phyloP scores from a whole-genome alignment of 345 rosid genomes.

The Turritis glabra region DNA sequence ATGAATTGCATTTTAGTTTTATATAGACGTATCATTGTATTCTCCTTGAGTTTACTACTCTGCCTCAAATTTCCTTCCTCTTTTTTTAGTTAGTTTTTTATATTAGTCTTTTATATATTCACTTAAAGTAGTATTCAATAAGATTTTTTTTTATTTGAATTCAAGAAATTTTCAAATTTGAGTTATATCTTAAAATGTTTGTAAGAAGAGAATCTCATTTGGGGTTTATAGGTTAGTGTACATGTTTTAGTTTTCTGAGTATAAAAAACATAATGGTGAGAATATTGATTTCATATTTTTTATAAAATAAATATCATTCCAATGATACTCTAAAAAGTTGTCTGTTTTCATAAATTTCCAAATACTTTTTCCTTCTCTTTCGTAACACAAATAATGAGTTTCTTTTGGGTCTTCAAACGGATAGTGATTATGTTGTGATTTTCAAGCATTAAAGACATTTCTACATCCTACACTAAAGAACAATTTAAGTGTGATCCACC shows the following conservation, averaged over 20 bases:
- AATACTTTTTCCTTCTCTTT: neutral
- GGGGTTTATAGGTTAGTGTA: neutral
- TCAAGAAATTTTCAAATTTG: too few species aligned
- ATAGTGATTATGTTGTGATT: slow-evolving; percentile 1
- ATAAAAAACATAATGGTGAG: neutral
- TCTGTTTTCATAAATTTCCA: neutral
- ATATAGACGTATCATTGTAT: too few species aligned
- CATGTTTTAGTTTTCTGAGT: too few species aligned
- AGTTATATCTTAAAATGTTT: too few species aligned
- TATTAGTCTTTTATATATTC: too few species aligned
- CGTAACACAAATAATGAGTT: neutral
- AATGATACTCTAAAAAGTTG: neutral
- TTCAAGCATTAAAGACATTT: slow-evolving; percentile 10
- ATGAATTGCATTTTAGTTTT: neutral
- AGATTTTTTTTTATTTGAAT: too few species aligned
- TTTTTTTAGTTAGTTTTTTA: too few species aligned
- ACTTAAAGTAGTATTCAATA: too few species aligned
- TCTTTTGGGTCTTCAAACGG: neutral
- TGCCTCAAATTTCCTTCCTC: too few species aligned
- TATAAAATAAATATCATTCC: neutral
- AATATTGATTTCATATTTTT: neutral
- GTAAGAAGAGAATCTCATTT: neutral
- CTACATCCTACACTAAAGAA: slow-evolving; percentile 18
- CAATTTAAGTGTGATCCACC: slow-evolving; percentile 30
- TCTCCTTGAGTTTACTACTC: neutral